Base-by-base conservation (phyloP, 495 filamentous ascomycete genomes). In the Aspergillus ellipticus region DNA sequence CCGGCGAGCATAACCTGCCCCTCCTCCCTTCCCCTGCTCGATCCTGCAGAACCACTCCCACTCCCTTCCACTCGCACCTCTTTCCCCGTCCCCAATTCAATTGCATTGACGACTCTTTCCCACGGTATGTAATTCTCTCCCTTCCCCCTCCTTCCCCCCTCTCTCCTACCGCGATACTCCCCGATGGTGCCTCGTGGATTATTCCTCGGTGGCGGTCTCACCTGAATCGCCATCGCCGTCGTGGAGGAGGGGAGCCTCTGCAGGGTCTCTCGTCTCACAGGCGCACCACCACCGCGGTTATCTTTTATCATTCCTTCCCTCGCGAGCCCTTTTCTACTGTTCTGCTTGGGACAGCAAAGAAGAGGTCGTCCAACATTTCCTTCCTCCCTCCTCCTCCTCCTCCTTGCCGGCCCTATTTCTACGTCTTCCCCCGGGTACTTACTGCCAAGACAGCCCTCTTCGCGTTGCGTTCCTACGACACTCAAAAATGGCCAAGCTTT, bases 401-500 rank as follows among this genome's bases (percentile, higher is more conserved):
- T n/a, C n/a, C n/a, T n/a, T n/a, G n/a, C n/a, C n/a, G n/a, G n/a
- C n/a, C n/a, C n/a, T n/a, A n/a, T n/a, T n/a, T n/a, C n/a, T n/a
- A n/a, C 24, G 8, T 21, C 45, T 29, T 15, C 35, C 35, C 35
- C 3, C 35, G 35, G 24, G 49, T 53, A 51, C 55, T 59, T 20
- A 55, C 53, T 61, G 49, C 60, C 51, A 65, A 59, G 50, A 58
- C 64, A 60, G 54, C 61, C 59, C 60, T 62, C 31, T 50, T 60
- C 53, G 57, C 59, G n/a, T 50, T 57, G 55, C 65, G 59, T 58
- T n/a, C n/a, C n/a, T 43, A 42, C 24, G 33, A 50, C 54, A 49
- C 26, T 13, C 31, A 33, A 39, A 60, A 52, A 96, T 96, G 91
- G 82, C 90, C 26, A 96, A 96, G 71, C 79, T 80, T 74, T 49